Evolutionary conservation across 2,329 filamentous ascomycete species (phyloP).

Genomic region (Pseudocercospora crystallina): DNA sequence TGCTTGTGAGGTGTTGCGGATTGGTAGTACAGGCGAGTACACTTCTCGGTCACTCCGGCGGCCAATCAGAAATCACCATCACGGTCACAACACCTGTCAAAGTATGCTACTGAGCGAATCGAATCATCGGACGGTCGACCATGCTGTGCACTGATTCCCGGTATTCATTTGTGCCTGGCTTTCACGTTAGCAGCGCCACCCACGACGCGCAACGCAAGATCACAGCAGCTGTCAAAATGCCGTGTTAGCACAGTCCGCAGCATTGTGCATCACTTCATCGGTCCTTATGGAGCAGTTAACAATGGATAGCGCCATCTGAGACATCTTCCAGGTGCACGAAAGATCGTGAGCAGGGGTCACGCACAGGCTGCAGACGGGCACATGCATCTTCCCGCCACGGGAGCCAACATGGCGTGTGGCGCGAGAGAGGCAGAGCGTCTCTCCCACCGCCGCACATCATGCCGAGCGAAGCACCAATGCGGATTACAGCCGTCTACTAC

Average conservation of each 20-base stretch:
- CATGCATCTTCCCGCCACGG: constrained; percentile 11
- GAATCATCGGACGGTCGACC: too few species aligned
- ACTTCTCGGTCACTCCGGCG: too few species aligned
- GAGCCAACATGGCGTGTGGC: constrained; percentile 19
- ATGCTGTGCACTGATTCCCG: constrained; percentile 13
- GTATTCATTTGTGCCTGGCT: constrained; percentile 19
- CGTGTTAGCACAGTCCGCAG: constrained; percentile 15
- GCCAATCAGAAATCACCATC: too few species aligned
- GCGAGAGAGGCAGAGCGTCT: constrained; percentile 9
- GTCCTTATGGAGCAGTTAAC: constrained; percentile 18
- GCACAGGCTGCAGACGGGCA: constrained; percentile 14
- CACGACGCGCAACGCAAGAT: constrained; percentile 19
- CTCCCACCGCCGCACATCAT: constrained; percentile 1
- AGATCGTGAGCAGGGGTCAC: constrained; percentile 20
- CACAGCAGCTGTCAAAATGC: constrained; percentile 26
- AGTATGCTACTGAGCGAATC: too few species aligned
- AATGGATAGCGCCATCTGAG: constrained; percentile 28
- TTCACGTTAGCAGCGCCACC: constrained; percentile 27
- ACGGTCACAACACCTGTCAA: too few species aligned
- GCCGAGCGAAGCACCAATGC: constrained; percentile 11
- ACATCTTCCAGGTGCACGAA: constrained; percentile 20
- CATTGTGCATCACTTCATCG: constrained; percentile 19
- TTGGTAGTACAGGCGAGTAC: too few species aligned
- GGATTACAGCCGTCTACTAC: constrained; percentile 15
- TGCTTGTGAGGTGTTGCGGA: too few species aligned